Base-by-base conservation (phyloP, 2,329 filamentous ascomycete species). In the Curvularia hawaiiensis region DNA sequence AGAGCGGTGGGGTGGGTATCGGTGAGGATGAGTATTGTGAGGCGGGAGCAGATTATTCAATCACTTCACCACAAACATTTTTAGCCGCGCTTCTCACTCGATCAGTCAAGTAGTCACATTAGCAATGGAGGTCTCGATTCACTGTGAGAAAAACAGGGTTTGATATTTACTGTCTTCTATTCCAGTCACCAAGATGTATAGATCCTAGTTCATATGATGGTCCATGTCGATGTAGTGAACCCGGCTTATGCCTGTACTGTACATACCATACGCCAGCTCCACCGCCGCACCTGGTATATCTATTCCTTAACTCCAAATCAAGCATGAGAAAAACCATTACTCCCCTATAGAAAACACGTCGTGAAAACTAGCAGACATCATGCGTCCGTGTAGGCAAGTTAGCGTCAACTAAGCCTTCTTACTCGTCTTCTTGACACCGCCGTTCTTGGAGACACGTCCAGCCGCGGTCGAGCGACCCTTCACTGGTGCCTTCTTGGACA, bases 341-440 rank as follows among this genome's bases (percentile, higher is more conserved):
- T 28, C 26, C 26, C 26, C 7, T 28, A 4, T 28, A 28, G 9
- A 7, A 28, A 28, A 28, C 26, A 9, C 26, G 7, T 6, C 26
- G 30, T 31, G 30, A 14, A 31, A 31, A 31, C 30, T 12, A 12
- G 2, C 9, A 31, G 30, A 31, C 10, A 31, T 31, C 10, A 11
- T 12, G 10, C 26, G 26, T 28, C 26, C 26, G 2, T 28, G 26
- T 28, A 9, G 26, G 9, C 26, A 28, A 31, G 30, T 40, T 22
- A 39, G 20, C 1, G 10, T 11, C 18, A 39, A 7, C 26, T 61
- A 66, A 35, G 51, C 55, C 50, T 64, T 64, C 33, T 56, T 47
- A 4, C 22, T 44, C 12, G 63, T 51, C 62, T 72, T 72, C 68
- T 68, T 67, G 46, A 72, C 51, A 6, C 63, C 56, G 18, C 70